Evolutionary conservation across 495 filamentous ascomycete genomes (phyloP).

Genomic region (Aspergillus ellipticus): DNA sequence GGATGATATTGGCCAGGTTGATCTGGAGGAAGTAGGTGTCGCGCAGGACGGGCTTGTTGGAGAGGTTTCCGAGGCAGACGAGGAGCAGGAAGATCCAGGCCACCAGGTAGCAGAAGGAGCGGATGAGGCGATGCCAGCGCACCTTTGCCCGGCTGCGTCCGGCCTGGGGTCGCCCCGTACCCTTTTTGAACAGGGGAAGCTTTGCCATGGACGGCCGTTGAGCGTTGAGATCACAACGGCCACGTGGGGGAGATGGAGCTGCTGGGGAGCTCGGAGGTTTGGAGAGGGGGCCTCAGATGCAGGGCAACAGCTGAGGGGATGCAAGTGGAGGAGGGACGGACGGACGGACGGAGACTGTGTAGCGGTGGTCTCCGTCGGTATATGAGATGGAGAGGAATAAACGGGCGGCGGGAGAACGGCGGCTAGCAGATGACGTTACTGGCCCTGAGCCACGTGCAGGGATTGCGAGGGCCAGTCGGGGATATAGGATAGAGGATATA

Average conservation of each 20-base stretch:
- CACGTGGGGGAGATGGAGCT: neutral
- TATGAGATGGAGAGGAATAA: neutral
- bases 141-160: constrained; percentile 30
- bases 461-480: no score
- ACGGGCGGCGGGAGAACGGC: neutral
- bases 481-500: no score
- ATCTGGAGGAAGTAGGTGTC: constrained; percentile 79
- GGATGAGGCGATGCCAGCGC: constrained; percentile 45
- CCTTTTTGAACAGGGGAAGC: constrained; percentile 31
- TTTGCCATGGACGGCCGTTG: constrained; percentile 21
- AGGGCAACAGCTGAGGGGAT: neutral
- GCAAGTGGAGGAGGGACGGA: neutral
- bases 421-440: neutral
- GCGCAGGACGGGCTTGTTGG: constrained; percentile 53
- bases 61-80: constrained; percentile 70
- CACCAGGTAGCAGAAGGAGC: constrained; percentile 66
- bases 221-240: no score
- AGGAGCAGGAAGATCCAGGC: constrained; percentile 74
- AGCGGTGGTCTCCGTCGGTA: neutral
- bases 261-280: neutral
- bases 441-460: neutral
- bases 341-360: neutral
- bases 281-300: neutral
- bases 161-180: constrained; percentile 22
- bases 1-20: constrained; percentile 80